Evolutionary conservation across 2,329 filamentous ascomycete genomes (phyloP).

Genomic region (Phaeoacremonium minimum): DNA sequence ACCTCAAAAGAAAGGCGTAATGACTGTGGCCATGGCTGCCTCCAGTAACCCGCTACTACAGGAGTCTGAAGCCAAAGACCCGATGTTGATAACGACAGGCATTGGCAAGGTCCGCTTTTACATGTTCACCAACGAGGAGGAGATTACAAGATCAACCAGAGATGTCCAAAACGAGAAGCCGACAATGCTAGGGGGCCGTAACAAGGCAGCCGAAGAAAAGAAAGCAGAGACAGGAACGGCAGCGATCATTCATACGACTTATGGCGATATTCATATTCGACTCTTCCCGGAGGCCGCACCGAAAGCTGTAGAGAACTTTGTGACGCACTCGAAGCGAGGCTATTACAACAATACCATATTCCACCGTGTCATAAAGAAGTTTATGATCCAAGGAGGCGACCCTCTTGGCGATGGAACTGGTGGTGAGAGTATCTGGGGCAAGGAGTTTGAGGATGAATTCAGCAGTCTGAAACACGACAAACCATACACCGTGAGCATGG

Average conservation of each 20-base stretch:
- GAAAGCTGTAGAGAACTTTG: slow-evolving; percentile 95
- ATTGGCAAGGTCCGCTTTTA: slow-evolving; percentile 91
- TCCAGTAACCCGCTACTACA: slow-evolving; percentile 89
- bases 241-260: slow-evolving; percentile 85
- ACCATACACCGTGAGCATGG: slow-evolving; percentile 95
- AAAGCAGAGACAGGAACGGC: slow-evolving; percentile 69
- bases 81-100: slow-evolving; percentile 80
- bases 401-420: slow-evolving; percentile 85
- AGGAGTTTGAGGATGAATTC: slow-evolving; percentile 90
- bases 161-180: slow-evolving; percentile 96
- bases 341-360: slow-evolving; percentile 99
- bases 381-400: slow-evolving; percentile 93
- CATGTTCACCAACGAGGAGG: slow-evolving; percentile 91
- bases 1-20: slow-evolving; percentile 87
- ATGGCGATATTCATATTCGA: slow-evolving; percentile 89
- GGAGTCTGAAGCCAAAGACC: slow-evolving; percentile 86
- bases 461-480: slow-evolving; percentile 89
- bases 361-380: slow-evolving; percentile 94
- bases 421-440: slow-evolving; percentile 90
- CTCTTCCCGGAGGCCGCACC: slow-evolving; percentile 91
- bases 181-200: slow-evolving; percentile 53
- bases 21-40: slow-evolving; percentile 96
- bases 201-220: slow-evolving; percentile 54
- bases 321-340: slow-evolving; percentile 80
- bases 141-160: slow-evolving; percentile 75